Conservation (phyloP, 1,284 basidiomycete genomes). For the Heterobasidion occidentale region DNA sequence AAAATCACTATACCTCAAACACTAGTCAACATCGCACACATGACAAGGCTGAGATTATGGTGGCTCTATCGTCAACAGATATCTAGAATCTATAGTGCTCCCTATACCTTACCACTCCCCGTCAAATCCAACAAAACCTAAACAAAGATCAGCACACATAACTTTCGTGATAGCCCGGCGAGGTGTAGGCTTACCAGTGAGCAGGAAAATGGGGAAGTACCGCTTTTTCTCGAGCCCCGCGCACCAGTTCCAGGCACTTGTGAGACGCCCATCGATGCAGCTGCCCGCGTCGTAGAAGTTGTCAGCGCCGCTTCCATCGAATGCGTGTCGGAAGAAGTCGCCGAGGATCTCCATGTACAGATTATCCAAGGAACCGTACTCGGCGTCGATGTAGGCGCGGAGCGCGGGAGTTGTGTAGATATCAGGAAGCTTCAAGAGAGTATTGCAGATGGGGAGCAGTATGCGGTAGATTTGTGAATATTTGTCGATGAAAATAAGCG, state of each 20-base stretch:
- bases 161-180: background rate
- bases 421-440: slow-evolving; percentile 58
- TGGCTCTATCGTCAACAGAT: background rate
- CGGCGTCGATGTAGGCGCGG: slow-evolving; percentile 67
- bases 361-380: slow-evolving; percentile 68
- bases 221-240: slow-evolving; percentile 73
- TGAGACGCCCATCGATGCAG: slow-evolving; percentile 59
- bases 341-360: slow-evolving; percentile 60
- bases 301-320: slow-evolving; percentile 76
- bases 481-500: slow-evolving; percentile 79
- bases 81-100: background rate
- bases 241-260: slow-evolving; percentile 86
- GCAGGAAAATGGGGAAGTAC: slow-evolving; percentile 70
- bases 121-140: slow-evolving; percentile 77
- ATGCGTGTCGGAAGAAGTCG: slow-evolving; percentile 79
- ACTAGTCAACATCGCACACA: too few relatives aligned
- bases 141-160: background rate
- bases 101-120: slow-evolving; percentile 56
- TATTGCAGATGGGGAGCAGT: slow-evolving; percentile 74
- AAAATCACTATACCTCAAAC: too few relatives aligned
- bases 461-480: slow-evolving; percentile 85
- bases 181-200: slow-evolving; percentile 46
- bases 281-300: slow-evolving; percentile 73
- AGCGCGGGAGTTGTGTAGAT: slow-evolving; percentile 61
- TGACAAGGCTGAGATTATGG: too few relatives aligned